Percentiles rank a stretch among this genome's conserved stretches.
Conservation (phyloP, 1,284 basidiomycete genomes). For the Ustilago bromivora region DNA sequence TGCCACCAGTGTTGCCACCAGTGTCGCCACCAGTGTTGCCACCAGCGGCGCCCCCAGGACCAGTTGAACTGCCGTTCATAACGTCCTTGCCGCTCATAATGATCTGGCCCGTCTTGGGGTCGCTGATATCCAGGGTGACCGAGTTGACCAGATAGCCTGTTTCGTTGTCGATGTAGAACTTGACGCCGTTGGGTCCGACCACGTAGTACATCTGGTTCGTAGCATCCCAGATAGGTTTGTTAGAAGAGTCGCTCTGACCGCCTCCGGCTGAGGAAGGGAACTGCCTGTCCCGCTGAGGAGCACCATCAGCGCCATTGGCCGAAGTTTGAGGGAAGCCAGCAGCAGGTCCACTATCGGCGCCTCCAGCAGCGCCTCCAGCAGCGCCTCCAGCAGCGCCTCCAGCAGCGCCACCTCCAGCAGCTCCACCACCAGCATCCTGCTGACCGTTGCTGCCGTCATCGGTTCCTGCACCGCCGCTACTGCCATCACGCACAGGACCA, state of each 20-base stretch:
- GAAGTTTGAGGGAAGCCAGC: not conserved
- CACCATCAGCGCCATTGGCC: not conserved
- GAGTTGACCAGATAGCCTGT: slow-evolving; percentile 33
- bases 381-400: slow-evolving; percentile 4
- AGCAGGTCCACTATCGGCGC: not conserved
- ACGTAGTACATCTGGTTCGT: slow-evolving; percentile 9
- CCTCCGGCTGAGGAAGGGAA: not conserved
- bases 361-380: not conserved
- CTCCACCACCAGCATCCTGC: not conserved
- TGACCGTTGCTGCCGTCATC: not conserved
- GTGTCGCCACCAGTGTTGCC: not conserved
- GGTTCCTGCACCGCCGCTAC: not conserved
- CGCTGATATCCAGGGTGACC: slow-evolving; percentile 22
- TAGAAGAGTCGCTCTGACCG: not conserved
- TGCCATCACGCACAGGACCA: not conserved
- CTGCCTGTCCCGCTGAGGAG: not conserved
- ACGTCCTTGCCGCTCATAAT: slow-evolving; percentile 1
- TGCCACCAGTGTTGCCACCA: slow-evolving; percentile 7
- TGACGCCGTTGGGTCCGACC: slow-evolving; percentile 9
- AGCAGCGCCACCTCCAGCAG: not conserved
- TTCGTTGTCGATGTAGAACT: slow-evolving; percentile 27
- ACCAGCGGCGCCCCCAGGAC: slow-evolving; percentile 7
- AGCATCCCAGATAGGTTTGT: slow-evolving; percentile 6
- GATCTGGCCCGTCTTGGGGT: slow-evolving; percentile 37
- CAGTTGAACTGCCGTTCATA: not conserved